Evolutionary conservation across 2,329 filamentous ascomycete genomes (phyloP).

Genomic region (Apiospora sp.): DNA sequence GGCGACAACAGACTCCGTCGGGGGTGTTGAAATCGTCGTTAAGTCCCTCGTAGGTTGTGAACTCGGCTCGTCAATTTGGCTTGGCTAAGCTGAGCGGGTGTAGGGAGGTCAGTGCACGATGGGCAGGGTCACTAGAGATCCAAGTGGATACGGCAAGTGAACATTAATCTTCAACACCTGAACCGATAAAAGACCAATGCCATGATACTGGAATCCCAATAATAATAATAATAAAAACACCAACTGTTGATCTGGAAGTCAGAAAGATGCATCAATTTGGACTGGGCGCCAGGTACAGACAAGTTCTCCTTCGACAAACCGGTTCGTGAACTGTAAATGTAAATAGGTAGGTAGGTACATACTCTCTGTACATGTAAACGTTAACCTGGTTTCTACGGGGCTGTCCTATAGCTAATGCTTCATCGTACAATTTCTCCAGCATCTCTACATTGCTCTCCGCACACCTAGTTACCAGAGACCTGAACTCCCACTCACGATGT

Average conservation of each 20-base stretch:
- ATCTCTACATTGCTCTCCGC: conserved; percentile 1
- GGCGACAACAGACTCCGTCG: neutral
- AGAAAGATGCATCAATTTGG: no score
- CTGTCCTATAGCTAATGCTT: neutral
- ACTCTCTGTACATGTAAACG: neutral
- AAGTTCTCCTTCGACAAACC: no score
- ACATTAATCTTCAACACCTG: neutral
- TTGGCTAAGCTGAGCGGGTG: neutral
- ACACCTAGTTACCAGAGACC: conserved; percentile 8
- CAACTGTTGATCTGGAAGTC: no score
- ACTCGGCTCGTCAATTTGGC: conserved; percentile 4
- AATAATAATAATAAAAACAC: neutral
- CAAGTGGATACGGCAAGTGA: neutral
- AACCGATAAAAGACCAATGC: neutral
- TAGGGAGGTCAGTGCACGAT: neutral
- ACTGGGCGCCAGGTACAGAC: no score
- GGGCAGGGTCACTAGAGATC: neutral
- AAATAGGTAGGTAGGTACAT: neutral
- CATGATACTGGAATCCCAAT: neutral
- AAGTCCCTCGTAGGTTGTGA: conserved; percentile 1
- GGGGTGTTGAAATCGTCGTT: neutral
- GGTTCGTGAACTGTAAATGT: neutral
- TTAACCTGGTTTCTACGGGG: neutral
- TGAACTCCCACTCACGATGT: conserved; percentile 56
- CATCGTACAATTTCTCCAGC: conserved; percentile 8